Evolutionary conservation across 306 rosid genomes (phyloP), one percentile per base, ranked within the genome.

Genomic region (Dalbergia oliveri): DNA sequence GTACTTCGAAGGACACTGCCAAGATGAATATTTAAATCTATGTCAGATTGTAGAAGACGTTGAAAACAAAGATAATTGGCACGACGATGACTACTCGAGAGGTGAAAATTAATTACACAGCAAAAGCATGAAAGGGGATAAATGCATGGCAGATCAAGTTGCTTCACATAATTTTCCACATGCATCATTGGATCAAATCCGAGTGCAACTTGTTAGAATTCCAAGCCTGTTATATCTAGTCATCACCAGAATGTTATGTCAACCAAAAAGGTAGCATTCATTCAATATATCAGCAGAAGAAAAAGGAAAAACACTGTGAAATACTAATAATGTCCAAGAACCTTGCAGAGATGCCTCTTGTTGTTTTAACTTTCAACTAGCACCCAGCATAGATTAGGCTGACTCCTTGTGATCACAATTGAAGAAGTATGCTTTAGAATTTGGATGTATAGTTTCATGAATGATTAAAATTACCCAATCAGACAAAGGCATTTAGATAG

Each of bases 401-500:
- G 44, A 33, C 5, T 31, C 44, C 8, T 33, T 9, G 65, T 59
- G 65, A 59, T 39, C 33, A 4, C 18, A 60, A 60, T 11, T 21
- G 35, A 59, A 23, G 58, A 53, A 9, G 37, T 23, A 23, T 31
- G 26, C 35, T 23, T 21, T 59, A 26, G 31, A 26, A 26, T 26
- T 26, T 21, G 65, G 39, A 14, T 23, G 35, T 59, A 23, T 26
- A 26, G 65, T 59, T 59, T 23, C 16, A 61, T 31, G 16, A 15
- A 74, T 74, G 15, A 61, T 75, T 34, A n/a, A 47, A 75, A 61
- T 60, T 16, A 8, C 45, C 33, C 49, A 18, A 16, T 47, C 9
- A 11, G 56, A 26, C n/a, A 0, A 75, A 47, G 49, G 51, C 5
- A 16, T 45, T 11, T 34, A 16, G 53, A 33, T 47, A 63, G 60